phyloP scores from a whole-genome alignment of 805 yeast species.

The Pichia cabralensis region DNA sequence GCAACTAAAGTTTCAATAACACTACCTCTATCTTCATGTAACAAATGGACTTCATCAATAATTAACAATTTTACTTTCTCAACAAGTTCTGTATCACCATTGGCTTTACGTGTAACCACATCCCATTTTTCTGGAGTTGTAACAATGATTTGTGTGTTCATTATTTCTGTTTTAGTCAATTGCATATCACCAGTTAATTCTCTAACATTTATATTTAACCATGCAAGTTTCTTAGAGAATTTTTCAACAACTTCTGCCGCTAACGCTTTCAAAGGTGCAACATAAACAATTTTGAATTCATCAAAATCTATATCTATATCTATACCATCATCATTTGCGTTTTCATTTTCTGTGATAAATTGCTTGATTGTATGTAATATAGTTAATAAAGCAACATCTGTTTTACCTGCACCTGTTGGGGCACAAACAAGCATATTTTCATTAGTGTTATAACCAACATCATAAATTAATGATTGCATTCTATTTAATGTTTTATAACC shows the following conservation, averaged over 20 bases:
- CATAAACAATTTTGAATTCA: slow-evolving; percentile 84
- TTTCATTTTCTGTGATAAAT: slow-evolving; percentile 41
- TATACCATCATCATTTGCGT: slow-evolving; percentile 32
- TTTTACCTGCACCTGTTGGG: slow-evolving; percentile 97
- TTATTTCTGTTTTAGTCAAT: slow-evolving; percentile 66
- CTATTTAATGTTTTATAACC: slow-evolving; percentile 70
- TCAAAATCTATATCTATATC: slow-evolving; percentile 64
- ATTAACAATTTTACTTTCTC: slow-evolving; percentile 77
- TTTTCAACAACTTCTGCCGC: slow-evolving; percentile 97
- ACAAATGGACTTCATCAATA: slow-evolving; percentile 92
- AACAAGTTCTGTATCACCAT: slow-evolving; percentile 78
- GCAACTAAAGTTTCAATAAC: slow-evolving; percentile 94
- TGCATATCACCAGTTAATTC: slow-evolving; percentile 97
- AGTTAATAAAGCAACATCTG: slow-evolving; percentile 81
- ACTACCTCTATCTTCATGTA: slow-evolving; percentile 97
- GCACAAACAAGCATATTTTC: slow-evolving; percentile 96
- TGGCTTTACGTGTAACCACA: slow-evolving; percentile 89
- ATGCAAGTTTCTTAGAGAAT: slow-evolving; percentile 60
- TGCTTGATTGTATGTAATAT: slow-evolving; percentile 73
- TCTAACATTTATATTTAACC: slow-evolving; percentile 80
- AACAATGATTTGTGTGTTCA: slow-evolving; percentile 77
- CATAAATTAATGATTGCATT: slow-evolving; percentile 85
- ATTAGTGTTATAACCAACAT: slow-evolving; percentile 85
- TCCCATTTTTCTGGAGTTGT: slow-evolving; percentile 98
- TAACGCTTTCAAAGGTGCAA: slow-evolving; percentile 86